Evolutionary conservation across 1,139 yeast genomes (phyloP).

Genomic region (Meyerozyma smithsonii): DNA sequence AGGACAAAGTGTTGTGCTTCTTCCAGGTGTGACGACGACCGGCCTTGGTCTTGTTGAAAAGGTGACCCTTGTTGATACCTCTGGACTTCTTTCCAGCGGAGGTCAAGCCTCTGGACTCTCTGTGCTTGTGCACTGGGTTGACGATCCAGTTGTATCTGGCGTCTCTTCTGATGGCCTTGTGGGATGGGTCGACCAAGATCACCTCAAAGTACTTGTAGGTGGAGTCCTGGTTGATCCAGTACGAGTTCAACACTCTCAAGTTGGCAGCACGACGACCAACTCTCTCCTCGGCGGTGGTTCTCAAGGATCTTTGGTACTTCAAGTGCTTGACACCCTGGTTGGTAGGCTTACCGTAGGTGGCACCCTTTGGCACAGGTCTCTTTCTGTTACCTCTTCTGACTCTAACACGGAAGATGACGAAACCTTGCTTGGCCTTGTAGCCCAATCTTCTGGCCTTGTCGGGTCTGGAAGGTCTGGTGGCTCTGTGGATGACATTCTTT

Average conservation of each 20-base stretch:
- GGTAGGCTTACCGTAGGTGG: conserved; percentile 99
- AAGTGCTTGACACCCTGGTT: conserved; percentile 99
- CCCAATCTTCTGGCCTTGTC: conserved; percentile 99
- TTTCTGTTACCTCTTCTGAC: conserved; percentile 99
- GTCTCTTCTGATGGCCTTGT: conserved; percentile 98
- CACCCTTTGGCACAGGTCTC: conserved; percentile 99
- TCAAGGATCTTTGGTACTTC: conserved; percentile 98
- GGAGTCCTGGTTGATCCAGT: conserved; percentile 99
- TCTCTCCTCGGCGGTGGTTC: conserved; percentile 99
- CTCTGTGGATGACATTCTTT: conserved; percentile 98
- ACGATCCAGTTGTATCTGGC: conserved; percentile 99
- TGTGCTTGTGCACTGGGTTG: conserved; percentile 99
- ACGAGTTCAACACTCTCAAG: conserved; percentile 98
- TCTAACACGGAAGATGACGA: conserved; percentile 96
- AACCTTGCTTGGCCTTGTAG: conserved; percentile 99
- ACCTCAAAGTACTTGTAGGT: conserved; percentile 99
- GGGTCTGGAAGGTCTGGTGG: conserved; percentile 98
- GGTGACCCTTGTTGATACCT: conserved; percentile 99
- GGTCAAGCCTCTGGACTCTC: conserved; percentile 99
- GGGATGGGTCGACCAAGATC: conserved; percentile 94
- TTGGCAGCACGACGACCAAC: conserved; percentile 98
- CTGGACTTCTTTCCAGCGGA: conserved; percentile 98
- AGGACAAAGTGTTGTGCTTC: conserved; percentile 96
- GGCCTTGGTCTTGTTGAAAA: conserved; percentile 94
- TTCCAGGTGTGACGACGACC: conserved; percentile 99